Conservation (phyloP, 345 rosid genomes). For the Brassica nigra region DNA sequence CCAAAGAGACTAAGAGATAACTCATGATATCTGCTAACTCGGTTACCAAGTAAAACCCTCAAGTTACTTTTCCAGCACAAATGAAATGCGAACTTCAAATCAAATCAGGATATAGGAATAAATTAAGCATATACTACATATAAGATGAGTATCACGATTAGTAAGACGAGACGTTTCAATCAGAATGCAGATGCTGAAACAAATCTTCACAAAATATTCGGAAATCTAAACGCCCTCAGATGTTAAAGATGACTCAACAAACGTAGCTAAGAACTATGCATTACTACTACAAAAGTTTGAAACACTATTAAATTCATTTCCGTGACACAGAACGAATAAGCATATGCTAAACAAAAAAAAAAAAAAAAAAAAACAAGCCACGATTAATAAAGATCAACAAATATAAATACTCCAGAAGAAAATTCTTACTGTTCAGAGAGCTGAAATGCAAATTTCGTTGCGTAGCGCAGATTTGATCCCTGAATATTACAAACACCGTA, state of each 20-base stretch:
- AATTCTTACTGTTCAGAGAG: constrained; percentile 73
- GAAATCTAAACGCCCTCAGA: not conserved
- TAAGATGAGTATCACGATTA: not conserved
- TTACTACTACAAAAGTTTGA: not conserved
- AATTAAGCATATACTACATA: constrained; percentile 9
- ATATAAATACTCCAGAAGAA: constrained; percentile 25
- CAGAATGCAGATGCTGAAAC: constrained; percentile 9
- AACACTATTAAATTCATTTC: constrained; percentile 12
- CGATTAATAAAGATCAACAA: not conserved
- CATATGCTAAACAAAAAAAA: not conserved
- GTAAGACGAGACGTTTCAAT: constrained; percentile 6
- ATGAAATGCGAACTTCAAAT: not conserved
- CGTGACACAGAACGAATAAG: not conserved
- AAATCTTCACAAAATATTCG: constrained; percentile 16
- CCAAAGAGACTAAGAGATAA: not conserved
- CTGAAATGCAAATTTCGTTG: constrained; percentile 85
- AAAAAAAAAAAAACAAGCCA: not conserved
- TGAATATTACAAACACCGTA: constrained; percentile 23
- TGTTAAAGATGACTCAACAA: constrained; percentile 4
- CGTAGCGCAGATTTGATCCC: constrained; percentile 84
- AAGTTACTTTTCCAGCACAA: not conserved
- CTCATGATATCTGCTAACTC: not conserved
- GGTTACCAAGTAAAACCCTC: constrained; percentile 6
- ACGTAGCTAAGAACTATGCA: constrained; percentile 21
- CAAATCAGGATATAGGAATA: constrained; percentile 1